These are phyloP conservation scores for Boletus rufocinnamomeus DNA, from an alignment of 768 basidiomycete species.

Conservation along the genomic window DNA sequence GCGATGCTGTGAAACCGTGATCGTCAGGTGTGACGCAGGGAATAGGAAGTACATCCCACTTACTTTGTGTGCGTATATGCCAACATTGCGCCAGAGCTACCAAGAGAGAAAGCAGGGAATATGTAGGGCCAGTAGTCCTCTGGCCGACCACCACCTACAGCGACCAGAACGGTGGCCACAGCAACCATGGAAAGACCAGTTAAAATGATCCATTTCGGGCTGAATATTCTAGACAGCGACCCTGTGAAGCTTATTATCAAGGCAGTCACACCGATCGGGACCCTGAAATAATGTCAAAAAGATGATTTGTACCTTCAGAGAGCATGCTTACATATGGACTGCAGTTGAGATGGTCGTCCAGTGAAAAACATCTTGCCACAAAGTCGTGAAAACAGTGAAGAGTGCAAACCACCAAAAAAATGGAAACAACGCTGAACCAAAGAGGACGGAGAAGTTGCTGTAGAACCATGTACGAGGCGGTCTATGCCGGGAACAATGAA, in stretches of 20 bases:
- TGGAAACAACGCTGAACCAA: slow-evolving; percentile 39
- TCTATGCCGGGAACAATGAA: slow-evolving; percentile 21
- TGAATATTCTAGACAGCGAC: slow-evolving; percentile 38
- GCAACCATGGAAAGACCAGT: slow-evolving; percentile 41
- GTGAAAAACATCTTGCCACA: slow-evolving; percentile 45
- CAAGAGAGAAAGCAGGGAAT: slow-evolving; percentile 52
- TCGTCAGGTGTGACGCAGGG: neutral
- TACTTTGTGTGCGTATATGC: slow-evolving; percentile 51
- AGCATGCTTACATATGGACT: slow-evolving; percentile 38
- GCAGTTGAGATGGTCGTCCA: slow-evolving; percentile 45
- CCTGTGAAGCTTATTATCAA: slow-evolving; percentile 43
- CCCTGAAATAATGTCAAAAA: slow-evolving; percentile 26
- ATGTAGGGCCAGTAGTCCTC: slow-evolving; percentile 48
- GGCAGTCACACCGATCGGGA: slow-evolving; percentile 44
- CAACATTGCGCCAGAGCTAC: slow-evolving; percentile 47
- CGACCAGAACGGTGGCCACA: slow-evolving; percentile 43
- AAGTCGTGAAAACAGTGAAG: slow-evolving; percentile 36
- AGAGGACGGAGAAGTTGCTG: slow-evolving; percentile 43
- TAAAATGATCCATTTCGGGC: slow-evolving; percentile 49
- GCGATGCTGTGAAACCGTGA: slow-evolving; percentile 41
- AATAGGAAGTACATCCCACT: neutral
- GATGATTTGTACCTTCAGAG: neutral
- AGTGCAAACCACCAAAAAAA: slow-evolving; percentile 44
- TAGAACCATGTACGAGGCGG: slow-evolving; percentile 47
- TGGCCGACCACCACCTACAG: slow-evolving; percentile 41